These are phyloP conservation scores for Kingdonia uniflora DNA, from an alignment of 164 flowering plant species.

Conservation along the genomic window DNA sequence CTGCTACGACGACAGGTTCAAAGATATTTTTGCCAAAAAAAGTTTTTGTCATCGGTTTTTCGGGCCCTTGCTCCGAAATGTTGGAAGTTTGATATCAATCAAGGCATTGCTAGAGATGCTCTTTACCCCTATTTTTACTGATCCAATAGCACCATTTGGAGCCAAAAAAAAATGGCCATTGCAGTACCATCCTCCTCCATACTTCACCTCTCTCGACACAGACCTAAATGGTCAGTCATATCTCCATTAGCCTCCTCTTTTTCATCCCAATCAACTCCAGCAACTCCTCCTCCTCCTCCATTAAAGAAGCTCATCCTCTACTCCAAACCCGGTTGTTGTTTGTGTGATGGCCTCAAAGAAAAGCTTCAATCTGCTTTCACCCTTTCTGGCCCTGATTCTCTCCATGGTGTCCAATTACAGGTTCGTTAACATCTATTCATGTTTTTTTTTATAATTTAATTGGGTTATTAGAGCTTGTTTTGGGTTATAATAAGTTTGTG, in stretches of 20 bases:
- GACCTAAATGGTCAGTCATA: constrained; percentile 10
- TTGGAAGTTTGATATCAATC: too few relatives aligned
- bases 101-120: too few relatives aligned
- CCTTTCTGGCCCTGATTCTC: constrained; percentile 53
- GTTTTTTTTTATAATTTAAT: too few relatives aligned
- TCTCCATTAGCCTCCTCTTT: constrained; percentile 16
- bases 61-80: too few relatives aligned
- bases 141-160: too few relatives aligned
- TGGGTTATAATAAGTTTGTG: constrained; percentile 11
- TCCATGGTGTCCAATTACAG: constrained; percentile 63
- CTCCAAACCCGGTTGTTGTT: constrained; percentile 91
- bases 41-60: too few relatives aligned
- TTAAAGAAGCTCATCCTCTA: constrained; percentile 51
- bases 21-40: too few relatives aligned
- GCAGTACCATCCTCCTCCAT: constrained; percentile 13
- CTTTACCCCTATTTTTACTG: too few relatives aligned
- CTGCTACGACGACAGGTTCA: too few relatives aligned
- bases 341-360: constrained; percentile 97
- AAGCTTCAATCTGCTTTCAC: constrained; percentile 71
- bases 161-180: constrained; percentile 10
- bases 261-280: constrained; percentile 9
- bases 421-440: too few relatives aligned
- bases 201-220: constrained; percentile 11
- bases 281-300: too few relatives aligned
- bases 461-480: too few relatives aligned